A percentile compares a stretch with the other conserved stretches of the same genome.
phyloP scores from a whole-genome alignment of 1,139 yeast genomes.

The Lodderomyces jiufengensis region DNA sequence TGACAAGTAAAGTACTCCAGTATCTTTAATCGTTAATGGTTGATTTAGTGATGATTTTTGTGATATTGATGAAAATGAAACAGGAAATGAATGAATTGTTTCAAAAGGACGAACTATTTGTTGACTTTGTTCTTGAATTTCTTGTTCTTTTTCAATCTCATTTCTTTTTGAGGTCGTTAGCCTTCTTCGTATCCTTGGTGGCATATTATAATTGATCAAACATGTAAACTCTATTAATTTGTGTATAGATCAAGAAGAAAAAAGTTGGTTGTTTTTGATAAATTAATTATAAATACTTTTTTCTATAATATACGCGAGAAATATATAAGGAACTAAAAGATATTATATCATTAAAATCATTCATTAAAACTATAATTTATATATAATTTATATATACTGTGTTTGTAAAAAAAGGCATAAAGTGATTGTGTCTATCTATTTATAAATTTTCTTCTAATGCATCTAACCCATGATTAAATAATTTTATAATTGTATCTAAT shows the following conservation, averaged over 20 bases:
- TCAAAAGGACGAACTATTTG: conserved; percentile 62
- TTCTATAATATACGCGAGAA: too few relatives aligned
- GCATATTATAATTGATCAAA: conserved; percentile 21
- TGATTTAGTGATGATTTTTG: conserved; percentile 50
- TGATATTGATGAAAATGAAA: conserved; percentile 61
- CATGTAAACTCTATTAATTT: background rate
- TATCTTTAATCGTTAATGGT: conserved; percentile 69
- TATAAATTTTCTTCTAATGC: conserved; percentile 33
- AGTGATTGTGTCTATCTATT: background rate
- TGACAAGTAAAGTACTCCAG: conserved; percentile 69
- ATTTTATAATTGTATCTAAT: conserved; percentile 37
- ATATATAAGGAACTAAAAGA: too few relatives aligned
- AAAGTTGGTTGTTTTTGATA: background rate
- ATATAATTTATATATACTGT: too few relatives aligned
- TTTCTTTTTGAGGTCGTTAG: conserved; percentile 47
- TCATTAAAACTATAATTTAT: too few relatives aligned
- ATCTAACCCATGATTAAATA: conserved; percentile 41
- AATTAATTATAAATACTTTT: too few relatives aligned
- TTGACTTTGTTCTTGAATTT: conserved; percentile 40
- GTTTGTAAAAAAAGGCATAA: too few relatives aligned
- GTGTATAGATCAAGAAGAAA: conserved; percentile 1
- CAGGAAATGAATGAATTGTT: conserved; percentile 66
- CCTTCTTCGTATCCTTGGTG: conserved; percentile 45
- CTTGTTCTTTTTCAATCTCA: conserved; percentile 46
- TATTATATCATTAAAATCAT: too few relatives aligned